Conservation (phyloP, 164 flowering plant genomes). For the Liriodendron chinense region DNA sequence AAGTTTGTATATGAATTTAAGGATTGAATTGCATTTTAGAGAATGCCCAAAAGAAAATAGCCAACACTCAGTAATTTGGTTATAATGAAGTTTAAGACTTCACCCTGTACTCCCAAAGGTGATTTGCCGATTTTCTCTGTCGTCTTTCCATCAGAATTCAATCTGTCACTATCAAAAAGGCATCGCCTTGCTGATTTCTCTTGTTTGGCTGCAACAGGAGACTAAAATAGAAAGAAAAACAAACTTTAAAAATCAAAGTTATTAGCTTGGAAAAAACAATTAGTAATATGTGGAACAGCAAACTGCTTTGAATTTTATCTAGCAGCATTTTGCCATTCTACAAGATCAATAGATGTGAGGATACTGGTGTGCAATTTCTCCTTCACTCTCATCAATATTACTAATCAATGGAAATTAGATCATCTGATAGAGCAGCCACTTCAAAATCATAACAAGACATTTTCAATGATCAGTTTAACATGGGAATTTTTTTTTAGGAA, state of each 20-base stretch:
- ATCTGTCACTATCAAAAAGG: not conserved
- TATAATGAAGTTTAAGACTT: constrained; percentile 1
- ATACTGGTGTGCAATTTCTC: too few species aligned
- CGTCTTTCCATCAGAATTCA: not conserved
- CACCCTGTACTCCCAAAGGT: not conserved
- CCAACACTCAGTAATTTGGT: not conserved
- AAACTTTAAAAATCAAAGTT: not conserved
- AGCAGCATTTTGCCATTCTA: too few species aligned
- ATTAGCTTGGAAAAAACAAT: not conserved
- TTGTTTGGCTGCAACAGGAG: constrained; percentile 1
- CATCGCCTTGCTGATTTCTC: constrained; percentile 6
- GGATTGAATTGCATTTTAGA: not conserved
- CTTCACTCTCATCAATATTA: not conserved
- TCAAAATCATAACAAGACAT: not conserved
- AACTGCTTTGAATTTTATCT: not conserved
- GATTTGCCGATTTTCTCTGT: not conserved
- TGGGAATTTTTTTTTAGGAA: not conserved
- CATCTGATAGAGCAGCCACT: not conserved
- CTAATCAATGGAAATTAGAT: not conserved
- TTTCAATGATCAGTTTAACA: not conserved
- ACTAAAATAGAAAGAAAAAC: not conserved
- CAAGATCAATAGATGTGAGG: too few species aligned
- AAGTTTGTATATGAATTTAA: too few species aligned
- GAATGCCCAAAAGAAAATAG: constrained; percentile 9
- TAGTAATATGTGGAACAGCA: not conserved